Evolutionary conservation across 345 rosid genomes (phyloP).

Genomic region (Erysimum cheiranthoides): DNA sequence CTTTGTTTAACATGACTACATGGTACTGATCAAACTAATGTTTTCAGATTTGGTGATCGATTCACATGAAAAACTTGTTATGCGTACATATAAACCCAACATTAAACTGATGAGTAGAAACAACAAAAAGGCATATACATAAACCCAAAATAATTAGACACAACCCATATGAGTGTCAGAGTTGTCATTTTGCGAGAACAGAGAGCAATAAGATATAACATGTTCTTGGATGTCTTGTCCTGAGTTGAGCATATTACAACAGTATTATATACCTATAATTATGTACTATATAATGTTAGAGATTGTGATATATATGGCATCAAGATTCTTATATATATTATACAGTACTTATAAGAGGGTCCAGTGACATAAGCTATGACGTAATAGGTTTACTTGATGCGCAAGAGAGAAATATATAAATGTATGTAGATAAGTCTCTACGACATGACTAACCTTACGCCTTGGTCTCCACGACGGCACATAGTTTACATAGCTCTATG

Average conservation of each 20-base stretch:
- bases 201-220: slow-evolving; percentile 36
- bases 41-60: neutral
- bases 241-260: slow-evolving; percentile 30
- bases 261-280: neutral
- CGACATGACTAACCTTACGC: slow-evolving; percentile 28
- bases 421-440: slow-evolving; percentile 19
- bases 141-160: slow-evolving; percentile 39
- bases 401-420: slow-evolving; percentile 23
- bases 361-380: slow-evolving; percentile 35
- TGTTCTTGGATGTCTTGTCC: slow-evolving; percentile 41
- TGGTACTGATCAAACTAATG: neutral
- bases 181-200: slow-evolving; percentile 42
- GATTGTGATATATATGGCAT: slow-evolving; percentile 20
- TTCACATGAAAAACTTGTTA: neutral
- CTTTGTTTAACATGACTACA: neutral
- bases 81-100: neutral
- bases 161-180: slow-evolving; percentile 49
- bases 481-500: slow-evolving; percentile 18
- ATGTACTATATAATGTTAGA: slow-evolving; percentile 8
- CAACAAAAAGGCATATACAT: slow-evolving; percentile 22
- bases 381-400: slow-evolving; percentile 27
- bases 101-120: neutral
- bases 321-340: slow-evolving; percentile 17
- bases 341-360: slow-evolving; percentile 10
- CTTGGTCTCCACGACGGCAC: slow-evolving; percentile 36